phyloP scores from a whole-genome alignment of 139 green algal species.

The Volvox reticuliferus region DNA sequence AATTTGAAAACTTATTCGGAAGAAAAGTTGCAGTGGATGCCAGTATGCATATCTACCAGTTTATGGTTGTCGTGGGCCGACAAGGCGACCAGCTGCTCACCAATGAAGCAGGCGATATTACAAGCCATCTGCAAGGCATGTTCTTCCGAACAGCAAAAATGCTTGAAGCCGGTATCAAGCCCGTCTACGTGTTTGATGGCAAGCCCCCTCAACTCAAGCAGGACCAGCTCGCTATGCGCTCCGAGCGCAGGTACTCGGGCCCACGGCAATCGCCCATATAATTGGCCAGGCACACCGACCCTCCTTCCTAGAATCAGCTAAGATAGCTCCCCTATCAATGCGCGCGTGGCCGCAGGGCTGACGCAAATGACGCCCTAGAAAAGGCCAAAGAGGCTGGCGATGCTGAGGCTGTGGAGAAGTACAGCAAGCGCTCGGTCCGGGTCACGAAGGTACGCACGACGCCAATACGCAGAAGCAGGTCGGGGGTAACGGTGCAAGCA shows the following conservation, averaged over 20 bases:
- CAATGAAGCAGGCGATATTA: slow-evolving; percentile 95
- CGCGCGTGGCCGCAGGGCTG: slow-evolving; percentile 28
- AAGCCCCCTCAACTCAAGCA: slow-evolving; percentile 95
- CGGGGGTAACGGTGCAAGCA: too few species aligned
- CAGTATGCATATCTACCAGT: slow-evolving; percentile 99
- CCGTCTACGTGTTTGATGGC: slow-evolving; percentile 99
- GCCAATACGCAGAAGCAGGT: too few species aligned
- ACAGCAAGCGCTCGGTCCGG: slow-evolving; percentile 92
- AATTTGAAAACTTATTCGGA: slow-evolving; percentile 98
- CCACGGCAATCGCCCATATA: not conserved
- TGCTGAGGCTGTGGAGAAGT: slow-evolving; percentile 94
- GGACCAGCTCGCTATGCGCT: slow-evolving; percentile 81
- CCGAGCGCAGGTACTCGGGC: slow-evolving; percentile 21
- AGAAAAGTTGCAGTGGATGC: slow-evolving; percentile 97
- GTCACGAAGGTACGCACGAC: slow-evolving; percentile 46
- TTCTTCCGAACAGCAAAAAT: slow-evolving; percentile 96
- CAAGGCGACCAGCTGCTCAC: slow-evolving; percentile 84
- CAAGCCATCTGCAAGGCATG: slow-evolving; percentile 93
- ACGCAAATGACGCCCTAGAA: slow-evolving; percentile 70
- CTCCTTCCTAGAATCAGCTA: not conserved
- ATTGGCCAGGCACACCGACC: too few species aligned
- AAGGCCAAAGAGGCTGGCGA: slow-evolving; percentile 87
- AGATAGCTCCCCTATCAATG: not conserved
- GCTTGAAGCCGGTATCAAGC: slow-evolving; percentile 95
- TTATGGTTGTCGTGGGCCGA: slow-evolving; percentile 86